phyloP scores from a whole-genome alignment of 306 rosid species.

The Fagus crenata region DNA sequence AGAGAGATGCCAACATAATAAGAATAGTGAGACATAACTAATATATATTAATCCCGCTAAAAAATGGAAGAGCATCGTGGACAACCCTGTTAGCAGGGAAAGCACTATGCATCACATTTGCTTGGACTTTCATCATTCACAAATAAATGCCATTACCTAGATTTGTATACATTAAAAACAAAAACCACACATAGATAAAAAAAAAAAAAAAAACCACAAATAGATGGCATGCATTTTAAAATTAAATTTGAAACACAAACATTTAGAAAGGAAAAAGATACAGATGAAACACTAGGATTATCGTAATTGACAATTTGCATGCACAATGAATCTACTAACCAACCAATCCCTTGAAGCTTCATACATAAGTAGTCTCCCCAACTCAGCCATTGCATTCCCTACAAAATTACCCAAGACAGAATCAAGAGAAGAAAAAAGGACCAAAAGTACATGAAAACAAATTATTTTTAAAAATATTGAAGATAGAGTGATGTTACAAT shows the following conservation, averaged over 20 bases:
- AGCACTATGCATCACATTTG: neutral
- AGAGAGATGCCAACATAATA: neutral
- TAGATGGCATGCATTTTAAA: neutral
- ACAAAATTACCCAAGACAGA: slow-evolving; percentile 21
- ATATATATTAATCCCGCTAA: neutral
- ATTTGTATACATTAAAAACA: neutral
- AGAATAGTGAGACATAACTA: neutral
- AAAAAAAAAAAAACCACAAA: neutral
- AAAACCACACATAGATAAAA: no score
- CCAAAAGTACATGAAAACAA: neutral
- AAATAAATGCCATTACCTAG: neutral
- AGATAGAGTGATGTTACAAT: neutral
- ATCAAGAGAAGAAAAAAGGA: neutral
- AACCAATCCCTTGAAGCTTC: slow-evolving; percentile 98
- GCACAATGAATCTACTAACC: slow-evolving; percentile 56
- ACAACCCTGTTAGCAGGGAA: neutral
- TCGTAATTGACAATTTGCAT: neutral
- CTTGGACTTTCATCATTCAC: slow-evolving; percentile 1
- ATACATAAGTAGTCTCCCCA: slow-evolving; percentile 87
- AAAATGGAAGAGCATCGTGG: slow-evolving; percentile 7
- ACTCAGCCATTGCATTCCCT: slow-evolving; percentile 97
- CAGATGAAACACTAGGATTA: neutral
- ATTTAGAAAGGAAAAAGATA: neutral
- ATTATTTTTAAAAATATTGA: neutral
- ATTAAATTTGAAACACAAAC: slow-evolving; percentile 6